These are phyloP conservation scores for Hypomontagnella monticulosa DNA, from an alignment of 495 filamentous ascomycete species.

Conservation along the genomic window DNA sequence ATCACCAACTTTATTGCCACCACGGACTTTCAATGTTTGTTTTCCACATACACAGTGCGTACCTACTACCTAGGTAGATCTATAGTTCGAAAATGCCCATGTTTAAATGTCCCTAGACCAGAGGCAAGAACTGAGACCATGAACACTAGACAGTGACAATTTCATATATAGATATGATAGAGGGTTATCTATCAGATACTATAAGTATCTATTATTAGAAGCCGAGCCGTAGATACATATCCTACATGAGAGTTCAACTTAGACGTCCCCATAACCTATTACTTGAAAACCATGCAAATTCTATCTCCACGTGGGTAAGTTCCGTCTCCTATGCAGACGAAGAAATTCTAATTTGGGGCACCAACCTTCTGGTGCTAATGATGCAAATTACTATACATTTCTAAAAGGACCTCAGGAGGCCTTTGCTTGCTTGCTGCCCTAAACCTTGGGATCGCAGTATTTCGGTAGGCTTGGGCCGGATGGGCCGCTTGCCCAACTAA, in stretches of 20 bases:
- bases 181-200: too few species aligned
- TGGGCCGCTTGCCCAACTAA: constrained; percentile 73
- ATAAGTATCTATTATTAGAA: constrained; percentile 5
- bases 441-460: constrained; percentile 57
- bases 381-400: constrained; percentile 32
- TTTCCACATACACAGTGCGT: too few species aligned
- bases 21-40: too few species aligned
- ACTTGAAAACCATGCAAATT: constrained; percentile 25
- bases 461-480: constrained; percentile 52
- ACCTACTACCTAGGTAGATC: too few species aligned
- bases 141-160: too few species aligned
- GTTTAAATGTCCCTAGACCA: too few species aligned
- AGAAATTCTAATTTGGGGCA: constrained; percentile 19
- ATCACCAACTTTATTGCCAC: too few species aligned
- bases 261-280: constrained; percentile 13
- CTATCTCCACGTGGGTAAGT: constrained; percentile 19
- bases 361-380: constrained; percentile 22
- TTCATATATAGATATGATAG: too few species aligned
- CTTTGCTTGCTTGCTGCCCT: not conserved
- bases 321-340: constrained; percentile 1
- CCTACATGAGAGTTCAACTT: constrained; percentile 1
- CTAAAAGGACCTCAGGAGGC: not conserved
- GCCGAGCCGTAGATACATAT: not conserved
- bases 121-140: too few species aligned
- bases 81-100: too few species aligned